Percentiles rank a stretch among this genome's conserved stretches.
Conservation (phyloP, 768 basidiomycete genomes). For the Coprinopsis marcescibilis region DNA sequence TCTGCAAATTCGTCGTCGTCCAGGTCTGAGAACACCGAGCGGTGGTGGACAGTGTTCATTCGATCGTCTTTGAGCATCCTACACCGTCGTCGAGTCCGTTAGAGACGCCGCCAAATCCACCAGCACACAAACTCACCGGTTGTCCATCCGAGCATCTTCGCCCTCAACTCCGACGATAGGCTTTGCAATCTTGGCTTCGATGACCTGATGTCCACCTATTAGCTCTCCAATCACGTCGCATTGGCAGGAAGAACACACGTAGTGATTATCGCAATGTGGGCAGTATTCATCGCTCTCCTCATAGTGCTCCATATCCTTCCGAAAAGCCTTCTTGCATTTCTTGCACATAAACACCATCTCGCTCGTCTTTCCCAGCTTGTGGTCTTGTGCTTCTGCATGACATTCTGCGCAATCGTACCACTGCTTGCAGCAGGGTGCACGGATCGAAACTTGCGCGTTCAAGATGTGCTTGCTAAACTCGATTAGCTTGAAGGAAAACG, state of each 20-base stretch:
- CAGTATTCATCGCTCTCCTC: constrained; percentile 99
- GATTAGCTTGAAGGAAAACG: constrained; percentile 5
- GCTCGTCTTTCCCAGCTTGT: constrained; percentile 62
- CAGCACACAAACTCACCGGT: constrained; percentile 49
- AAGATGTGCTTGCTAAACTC: constrained; percentile 83
- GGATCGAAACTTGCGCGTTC: constrained; percentile 93
- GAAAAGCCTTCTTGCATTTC: constrained; percentile 81
- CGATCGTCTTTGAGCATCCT: constrained; percentile 93
- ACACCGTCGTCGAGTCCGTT: not conserved
- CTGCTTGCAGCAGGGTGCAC: constrained; percentile 94
- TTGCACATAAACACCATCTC: constrained; percentile 57
- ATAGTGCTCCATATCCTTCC: constrained; percentile 88
- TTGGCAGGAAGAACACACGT: constrained; percentile 51
- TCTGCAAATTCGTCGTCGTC: constrained; percentile 41
- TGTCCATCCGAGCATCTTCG: constrained; percentile 84
- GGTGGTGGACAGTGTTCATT: constrained; percentile 43
- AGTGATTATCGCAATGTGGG: constrained; percentile 97
- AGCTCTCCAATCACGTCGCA: not conserved
- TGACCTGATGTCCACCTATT: constrained; percentile 48
- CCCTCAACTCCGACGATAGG: constrained; percentile 84
- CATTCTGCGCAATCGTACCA: constrained; percentile 99
- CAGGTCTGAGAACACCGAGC: constrained; percentile 38
- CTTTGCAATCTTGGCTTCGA: constrained; percentile 89
- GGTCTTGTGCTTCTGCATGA: constrained; percentile 79
- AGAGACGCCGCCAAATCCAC: not conserved